Percentiles rank a stretch among this genome's conserved stretches.
These are phyloP conservation scores for Ustilago tritici DNA, from an alignment of 1,284 basidiomycete genomes.

Conservation along the genomic window DNA sequence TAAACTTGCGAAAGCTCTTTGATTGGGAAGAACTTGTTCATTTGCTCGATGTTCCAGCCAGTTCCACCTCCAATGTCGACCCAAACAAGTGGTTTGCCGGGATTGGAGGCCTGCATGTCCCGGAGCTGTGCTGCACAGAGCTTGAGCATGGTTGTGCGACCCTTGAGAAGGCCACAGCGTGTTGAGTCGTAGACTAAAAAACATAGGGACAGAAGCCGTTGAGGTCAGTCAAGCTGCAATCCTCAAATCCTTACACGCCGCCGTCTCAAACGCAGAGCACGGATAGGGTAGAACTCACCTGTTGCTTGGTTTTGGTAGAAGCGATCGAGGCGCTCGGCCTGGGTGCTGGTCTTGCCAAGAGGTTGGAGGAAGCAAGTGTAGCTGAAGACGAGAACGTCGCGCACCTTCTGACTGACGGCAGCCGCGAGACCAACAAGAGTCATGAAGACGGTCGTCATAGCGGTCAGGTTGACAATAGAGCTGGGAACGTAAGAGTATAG, in stretches of 20 bases:
- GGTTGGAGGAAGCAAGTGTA: slow-evolving; percentile 69
- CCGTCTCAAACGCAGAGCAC: not conserved
- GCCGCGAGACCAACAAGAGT: slow-evolving; percentile 42
- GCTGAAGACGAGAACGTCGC: slow-evolving; percentile 59
- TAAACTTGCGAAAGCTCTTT: slow-evolving; percentile 74
- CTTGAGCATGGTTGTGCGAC: slow-evolving; percentile 69
- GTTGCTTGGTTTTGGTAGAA: slow-evolving; percentile 67
- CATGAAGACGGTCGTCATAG: slow-evolving; percentile 25
- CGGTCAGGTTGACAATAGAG: slow-evolving; percentile 34
- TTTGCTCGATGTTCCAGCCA: slow-evolving; percentile 84
- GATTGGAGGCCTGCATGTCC: slow-evolving; percentile 70
- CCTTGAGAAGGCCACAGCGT: slow-evolving; percentile 65
- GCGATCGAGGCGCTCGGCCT: slow-evolving; percentile 67
- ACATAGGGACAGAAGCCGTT: not conserved
- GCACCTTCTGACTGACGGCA: slow-evolving; percentile 48
- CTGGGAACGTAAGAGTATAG: slow-evolving; percentile 37
- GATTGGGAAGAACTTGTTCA: slow-evolving; percentile 78
- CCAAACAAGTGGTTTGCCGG: slow-evolving; percentile 77
- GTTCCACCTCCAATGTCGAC: slow-evolving; percentile 86
- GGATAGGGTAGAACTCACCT: slow-evolving; percentile 42
- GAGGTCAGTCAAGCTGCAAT: not conserved
- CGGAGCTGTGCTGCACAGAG: slow-evolving; percentile 79
- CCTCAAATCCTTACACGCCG: not conserved
- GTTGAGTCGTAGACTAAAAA: slow-evolving; percentile 67
- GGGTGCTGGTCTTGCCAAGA: slow-evolving; percentile 65